phyloP scores from a whole-genome alignment of 768 basidiomycete species.

The Coprinellus micaceus region DNA sequence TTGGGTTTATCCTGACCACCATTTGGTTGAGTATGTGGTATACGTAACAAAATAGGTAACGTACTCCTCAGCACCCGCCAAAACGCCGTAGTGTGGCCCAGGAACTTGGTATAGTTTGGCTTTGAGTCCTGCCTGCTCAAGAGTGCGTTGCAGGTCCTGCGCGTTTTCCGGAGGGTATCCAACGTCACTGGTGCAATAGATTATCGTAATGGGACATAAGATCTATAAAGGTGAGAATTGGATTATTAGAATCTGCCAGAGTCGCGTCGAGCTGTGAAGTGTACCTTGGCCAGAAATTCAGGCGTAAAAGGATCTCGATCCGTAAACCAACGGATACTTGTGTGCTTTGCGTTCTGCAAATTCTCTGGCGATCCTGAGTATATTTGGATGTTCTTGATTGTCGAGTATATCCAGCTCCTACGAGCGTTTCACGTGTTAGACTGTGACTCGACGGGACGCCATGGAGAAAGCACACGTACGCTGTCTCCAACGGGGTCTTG shows the following conservation, averaged over 20 bases:
- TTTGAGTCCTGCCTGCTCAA: constrained; percentile 20
- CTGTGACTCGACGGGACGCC: too few relatives aligned
- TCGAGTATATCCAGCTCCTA: neutral
- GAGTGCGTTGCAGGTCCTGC: constrained; percentile 15
- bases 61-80: constrained; percentile 23
- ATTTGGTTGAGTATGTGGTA: neutral
- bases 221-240: constrained; percentile 14
- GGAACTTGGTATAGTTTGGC: constrained; percentile 21
- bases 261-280: neutral
- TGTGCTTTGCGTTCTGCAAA: constrained; percentile 13
- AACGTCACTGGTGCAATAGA: constrained; percentile 28
- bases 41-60: neutral
- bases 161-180: constrained; percentile 24
- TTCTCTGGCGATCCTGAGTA: constrained; percentile 18
- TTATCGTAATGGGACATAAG: constrained; percentile 24
- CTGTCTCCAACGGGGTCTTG: constrained; percentile 10
- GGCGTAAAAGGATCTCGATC: constrained; percentile 13
- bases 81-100: constrained; percentile 27
- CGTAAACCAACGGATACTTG: constrained; percentile 16
- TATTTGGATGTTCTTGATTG: constrained; percentile 9
- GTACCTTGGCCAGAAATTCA: constrained; percentile 19
- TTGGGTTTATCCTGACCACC: constrained; percentile 2
- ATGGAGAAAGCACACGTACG: constrained; percentile 15
- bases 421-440: too few relatives aligned
- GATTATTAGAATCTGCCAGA: neutral